Evolutionary conservation across 768 basidiomycete genomes (phyloP).

Genomic region (Hebeloma cylindrosporum): DNA sequence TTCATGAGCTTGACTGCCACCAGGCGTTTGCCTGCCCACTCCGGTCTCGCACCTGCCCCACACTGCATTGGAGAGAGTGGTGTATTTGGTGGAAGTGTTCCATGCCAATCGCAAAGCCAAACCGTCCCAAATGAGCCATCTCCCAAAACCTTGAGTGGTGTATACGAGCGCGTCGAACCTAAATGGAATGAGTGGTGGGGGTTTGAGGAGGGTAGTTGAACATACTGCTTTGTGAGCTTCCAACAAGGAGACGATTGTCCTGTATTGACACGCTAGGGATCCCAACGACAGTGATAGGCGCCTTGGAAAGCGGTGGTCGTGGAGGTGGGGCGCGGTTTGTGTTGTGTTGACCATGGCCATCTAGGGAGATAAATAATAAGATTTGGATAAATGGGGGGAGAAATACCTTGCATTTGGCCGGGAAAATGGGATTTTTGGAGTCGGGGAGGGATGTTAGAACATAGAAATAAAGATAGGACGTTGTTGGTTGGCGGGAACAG

Average conservation of each 20-base stretch:
- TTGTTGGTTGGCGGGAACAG: conserved; percentile 2
- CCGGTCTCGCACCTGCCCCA: conserved; percentile 86
- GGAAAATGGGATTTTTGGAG: conserved; percentile 7
- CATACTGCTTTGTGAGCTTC: conserved; percentile 70
- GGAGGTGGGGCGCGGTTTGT: conserved; percentile 32
- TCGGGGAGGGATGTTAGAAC: conserved; percentile 19
- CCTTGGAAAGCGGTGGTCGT: conserved; percentile 41
- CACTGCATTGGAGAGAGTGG: conserved; percentile 95
- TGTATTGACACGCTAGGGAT: conserved; percentile 77
- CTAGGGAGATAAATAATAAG: conserved; percentile 23
- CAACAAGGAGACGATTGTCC: conserved; percentile 69
- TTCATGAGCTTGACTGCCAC: conserved; percentile 99
- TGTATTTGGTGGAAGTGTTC: conserved; percentile 87
- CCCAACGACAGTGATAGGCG: conserved; percentile 66
- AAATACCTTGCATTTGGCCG: conserved; percentile 23
- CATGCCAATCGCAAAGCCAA: conserved; percentile 99
- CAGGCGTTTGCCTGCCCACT: conserved; percentile 91
- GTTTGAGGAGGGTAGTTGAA: conserved; percentile 22
- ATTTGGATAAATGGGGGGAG: not conserved
- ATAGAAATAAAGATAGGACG: conserved; percentile 24
- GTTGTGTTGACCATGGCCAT: conserved; percentile 25
- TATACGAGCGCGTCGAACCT: conserved; percentile 89
- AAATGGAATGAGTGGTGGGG: conserved; percentile 18
- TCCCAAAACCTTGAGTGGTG: conserved; percentile 93
- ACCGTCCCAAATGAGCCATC: conserved; percentile 99